A percentile compares a stretch with the other conserved stretches of the same genome.
These are phyloP conservation scores for Didymosphaeria variabile DNA, from an alignment of 2,329 filamentous ascomycete genomes.

Conservation along the genomic window DNA sequence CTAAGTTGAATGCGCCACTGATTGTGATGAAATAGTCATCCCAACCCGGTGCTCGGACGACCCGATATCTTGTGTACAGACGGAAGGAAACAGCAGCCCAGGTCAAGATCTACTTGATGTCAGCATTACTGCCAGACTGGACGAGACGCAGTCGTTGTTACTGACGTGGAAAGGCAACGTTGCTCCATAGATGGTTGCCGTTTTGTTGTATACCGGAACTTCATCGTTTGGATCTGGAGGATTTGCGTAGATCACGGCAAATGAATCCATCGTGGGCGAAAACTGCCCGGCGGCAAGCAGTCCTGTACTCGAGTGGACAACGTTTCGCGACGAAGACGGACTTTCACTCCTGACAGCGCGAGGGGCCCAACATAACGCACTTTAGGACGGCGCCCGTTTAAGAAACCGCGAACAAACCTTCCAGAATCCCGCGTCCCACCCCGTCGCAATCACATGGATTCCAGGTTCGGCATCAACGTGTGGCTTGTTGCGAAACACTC, in stretches of 20 bases:
- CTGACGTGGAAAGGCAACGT: constrained; percentile 41
- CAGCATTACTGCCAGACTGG: background rate
- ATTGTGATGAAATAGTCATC: constrained; percentile 47
- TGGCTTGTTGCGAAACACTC: constrained; percentile 11
- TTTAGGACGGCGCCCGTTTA: background rate
- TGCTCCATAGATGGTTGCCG: constrained; percentile 34
- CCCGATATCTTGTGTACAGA: constrained; percentile 36
- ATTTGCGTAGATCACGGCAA: constrained; percentile 18
- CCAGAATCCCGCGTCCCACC: background rate
- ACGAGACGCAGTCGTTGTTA: background rate
- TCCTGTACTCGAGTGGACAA: background rate
- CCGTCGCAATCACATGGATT: background rate
- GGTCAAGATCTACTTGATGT: constrained; percentile 31
- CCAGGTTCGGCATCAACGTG: background rate
- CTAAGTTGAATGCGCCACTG: constrained; percentile 35
- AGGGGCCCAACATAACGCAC: background rate
- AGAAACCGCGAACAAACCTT: constrained; percentile 8
- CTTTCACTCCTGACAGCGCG: background rate
- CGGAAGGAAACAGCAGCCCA: constrained; percentile 38
- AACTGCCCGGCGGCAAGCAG: background rate
- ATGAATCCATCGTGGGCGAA: constrained; percentile 10
- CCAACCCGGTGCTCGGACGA: constrained; percentile 42
- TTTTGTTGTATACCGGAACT: constrained; percentile 32
- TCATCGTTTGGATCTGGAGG: constrained; percentile 37
- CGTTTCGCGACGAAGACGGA: background rate